A percentile compares a stretch with the other conserved stretches of the same genome.
Evolutionary conservation across 2,329 filamentous ascomycete species (phyloP).

Genomic region (Chaetomium olivaceum): DNA sequence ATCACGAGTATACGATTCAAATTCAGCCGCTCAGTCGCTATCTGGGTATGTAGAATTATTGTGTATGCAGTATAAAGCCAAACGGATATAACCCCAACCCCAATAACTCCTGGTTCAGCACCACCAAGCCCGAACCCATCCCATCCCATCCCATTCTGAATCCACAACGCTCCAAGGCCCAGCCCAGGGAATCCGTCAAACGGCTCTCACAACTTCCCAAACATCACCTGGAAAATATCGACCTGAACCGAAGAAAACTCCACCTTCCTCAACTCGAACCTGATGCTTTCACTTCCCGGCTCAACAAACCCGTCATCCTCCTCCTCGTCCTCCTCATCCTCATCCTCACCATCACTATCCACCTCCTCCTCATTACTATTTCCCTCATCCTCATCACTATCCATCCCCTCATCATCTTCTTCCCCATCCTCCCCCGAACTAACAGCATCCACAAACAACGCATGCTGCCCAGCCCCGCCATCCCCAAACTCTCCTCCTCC

Average conservation of each 20-base stretch:
- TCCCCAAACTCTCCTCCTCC: not conserved
- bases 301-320: slow-evolving; percentile 52
- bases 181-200: not conserved
- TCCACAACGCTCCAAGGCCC: not conserved
- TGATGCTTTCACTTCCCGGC: slow-evolving; percentile 43
- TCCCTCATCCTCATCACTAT: slow-evolving; percentile 49
- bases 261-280: slow-evolving; percentile 70
- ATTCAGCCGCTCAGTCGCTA: not conserved
- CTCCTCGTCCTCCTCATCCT: slow-evolving; percentile 40
- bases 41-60: not conserved
- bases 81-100: too few species aligned
- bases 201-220: slow-evolving; percentile 51
- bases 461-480: too few species aligned
- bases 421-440: not conserved
- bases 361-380: slow-evolving; percentile 41
- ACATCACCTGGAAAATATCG: slow-evolving; percentile 75
- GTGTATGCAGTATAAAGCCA: not conserved
- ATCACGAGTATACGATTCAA: not conserved
- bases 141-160: not conserved
- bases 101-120: too few species aligned
- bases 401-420: slow-evolving; percentile 19
- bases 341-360: slow-evolving; percentile 40
- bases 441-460: not conserved
- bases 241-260: slow-evolving; percentile 84
- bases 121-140: not conserved